A percentile compares a stretch with the other conserved stretches of the same genome.
These are phyloP conservation scores for Tetracentron sinense DNA, from an alignment of 164 flowering plant species.

Conservation along the genomic window DNA sequence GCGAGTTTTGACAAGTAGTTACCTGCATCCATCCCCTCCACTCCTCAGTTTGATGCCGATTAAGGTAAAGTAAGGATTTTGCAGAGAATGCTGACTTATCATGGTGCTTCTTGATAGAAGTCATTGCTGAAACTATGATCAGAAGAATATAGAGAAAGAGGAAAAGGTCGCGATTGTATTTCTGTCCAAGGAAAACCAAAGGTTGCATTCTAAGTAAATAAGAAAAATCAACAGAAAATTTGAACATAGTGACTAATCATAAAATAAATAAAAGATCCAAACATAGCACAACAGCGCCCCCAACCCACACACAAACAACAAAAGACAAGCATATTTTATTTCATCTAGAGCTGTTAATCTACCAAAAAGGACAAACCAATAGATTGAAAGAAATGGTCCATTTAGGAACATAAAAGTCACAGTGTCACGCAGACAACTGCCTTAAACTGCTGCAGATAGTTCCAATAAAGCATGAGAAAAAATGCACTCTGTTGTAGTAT, in stretches of 20 bases:
- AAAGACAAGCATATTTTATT: too few species aligned
- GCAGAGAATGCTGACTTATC: constrained; percentile 91
- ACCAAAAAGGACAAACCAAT: too few species aligned
- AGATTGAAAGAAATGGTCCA: too few species aligned
- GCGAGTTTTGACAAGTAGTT: constrained; percentile 9
- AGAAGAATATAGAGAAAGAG: constrained; percentile 80
- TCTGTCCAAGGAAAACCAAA: constrained; percentile 47
- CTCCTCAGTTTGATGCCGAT: constrained; percentile 98
- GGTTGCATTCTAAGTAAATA: background rate
- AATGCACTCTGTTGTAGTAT: too few species aligned
- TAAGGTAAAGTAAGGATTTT: constrained; percentile 74
- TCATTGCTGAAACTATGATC: constrained; percentile 78
- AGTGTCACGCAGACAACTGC: too few species aligned
- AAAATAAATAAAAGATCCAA: background rate
- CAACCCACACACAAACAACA: too few species aligned
- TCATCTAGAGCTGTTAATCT: too few species aligned
- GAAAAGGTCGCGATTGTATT: constrained; percentile 92
- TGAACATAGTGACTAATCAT: too few species aligned
- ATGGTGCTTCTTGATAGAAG: constrained; percentile 84
- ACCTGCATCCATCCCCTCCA: constrained; percentile 99
- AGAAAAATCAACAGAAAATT: background rate
- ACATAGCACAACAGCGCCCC: too few species aligned
- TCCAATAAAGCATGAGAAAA: too few species aligned
- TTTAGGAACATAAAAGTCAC: too few species aligned
- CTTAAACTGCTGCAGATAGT: too few species aligned